Conservation (phyloP, 441 rosid species). For the Pelargonium citronellum region DNA sequence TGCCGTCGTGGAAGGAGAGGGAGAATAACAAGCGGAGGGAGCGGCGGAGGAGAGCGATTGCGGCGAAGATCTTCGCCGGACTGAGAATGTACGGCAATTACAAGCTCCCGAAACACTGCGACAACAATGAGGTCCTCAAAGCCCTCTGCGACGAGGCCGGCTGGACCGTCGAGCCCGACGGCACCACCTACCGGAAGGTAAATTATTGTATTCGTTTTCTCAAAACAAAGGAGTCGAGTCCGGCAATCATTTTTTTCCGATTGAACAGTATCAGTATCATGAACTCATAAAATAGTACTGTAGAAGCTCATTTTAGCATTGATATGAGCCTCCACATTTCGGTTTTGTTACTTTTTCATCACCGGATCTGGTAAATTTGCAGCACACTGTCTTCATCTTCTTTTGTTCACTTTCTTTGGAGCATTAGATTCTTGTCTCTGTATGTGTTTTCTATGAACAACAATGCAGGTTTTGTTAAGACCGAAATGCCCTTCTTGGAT, state of each 20-base stretch:
- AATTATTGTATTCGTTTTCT: too few species aligned
- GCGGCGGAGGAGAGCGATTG: slow-evolving; percentile 88
- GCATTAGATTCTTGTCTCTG: background rate
- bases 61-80: slow-evolving; percentile 90
- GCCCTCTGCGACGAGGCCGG: slow-evolving; percentile 95
- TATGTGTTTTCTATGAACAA: background rate
- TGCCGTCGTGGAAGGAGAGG: slow-evolving; percentile 96
- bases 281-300: too few species aligned
- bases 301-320: background rate
- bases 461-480: background rate
- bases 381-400: background rate
- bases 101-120: slow-evolving; percentile 96
- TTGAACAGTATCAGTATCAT: too few species aligned
- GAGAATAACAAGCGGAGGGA: slow-evolving; percentile 95
- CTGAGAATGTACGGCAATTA: slow-evolving; percentile 81
- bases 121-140: slow-evolving; percentile 93
- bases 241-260: too few species aligned
- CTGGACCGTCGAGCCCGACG: slow-evolving; percentile 97
- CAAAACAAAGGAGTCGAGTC: too few species aligned
- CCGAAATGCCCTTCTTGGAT: background rate
- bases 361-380: background rate
- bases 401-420: background rate
- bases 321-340: background rate
- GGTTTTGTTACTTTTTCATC: background rate
- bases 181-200: slow-evolving; percentile 95